A percentile compares a stretch with the other conserved stretches of the same genome.
phyloP scores from a whole-genome alignment of 352 stramenopile genomes.

The Phytophthora crassamura region DNA sequence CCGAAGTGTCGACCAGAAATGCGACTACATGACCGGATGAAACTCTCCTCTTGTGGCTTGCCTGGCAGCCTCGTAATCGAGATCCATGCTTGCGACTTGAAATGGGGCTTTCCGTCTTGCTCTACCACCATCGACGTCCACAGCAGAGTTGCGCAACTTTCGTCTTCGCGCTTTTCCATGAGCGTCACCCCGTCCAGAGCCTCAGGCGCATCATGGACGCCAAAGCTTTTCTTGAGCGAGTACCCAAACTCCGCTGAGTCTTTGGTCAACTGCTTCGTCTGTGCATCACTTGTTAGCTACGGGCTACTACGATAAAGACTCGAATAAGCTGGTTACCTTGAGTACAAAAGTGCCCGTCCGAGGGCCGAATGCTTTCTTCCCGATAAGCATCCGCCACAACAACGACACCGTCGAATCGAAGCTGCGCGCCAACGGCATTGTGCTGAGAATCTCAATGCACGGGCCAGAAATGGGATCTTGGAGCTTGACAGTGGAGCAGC shows the following conservation, averaged over 20 bases:
- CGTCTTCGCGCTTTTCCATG: slow-evolving; percentile 21
- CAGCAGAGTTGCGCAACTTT: slow-evolving; percentile 5
- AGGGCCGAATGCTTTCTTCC: slow-evolving; percentile 22
- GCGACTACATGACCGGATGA: slow-evolving; percentile 20
- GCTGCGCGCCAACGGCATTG: slow-evolving; percentile 14
- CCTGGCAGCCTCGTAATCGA: slow-evolving; percentile 1
- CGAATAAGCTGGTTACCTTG: not conserved
- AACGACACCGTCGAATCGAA: slow-evolving; percentile 3
- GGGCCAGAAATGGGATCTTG: slow-evolving; percentile 11
- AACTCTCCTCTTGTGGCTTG: slow-evolving; percentile 4
- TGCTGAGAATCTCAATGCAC: slow-evolving; percentile 24
- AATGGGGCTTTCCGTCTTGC: slow-evolving; percentile 8
- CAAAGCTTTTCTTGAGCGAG: slow-evolving; percentile 6
- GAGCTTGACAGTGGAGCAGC: slow-evolving; percentile 8
- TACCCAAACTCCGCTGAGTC: slow-evolving; percentile 19
- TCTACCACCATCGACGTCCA: slow-evolving; percentile 32
- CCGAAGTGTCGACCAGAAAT: slow-evolving; percentile 22
- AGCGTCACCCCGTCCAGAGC: slow-evolving; percentile 23
- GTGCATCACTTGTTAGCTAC: not conserved
- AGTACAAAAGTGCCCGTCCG: too few relatives aligned
- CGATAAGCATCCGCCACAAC: slow-evolving; percentile 28
- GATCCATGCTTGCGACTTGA: slow-evolving; percentile 23
- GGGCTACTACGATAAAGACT: not conserved
- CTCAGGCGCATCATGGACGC: not conserved
- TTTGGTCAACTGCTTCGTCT: slow-evolving; percentile 16